A percentile compares a stretch with the other conserved stretches of the same genome.
Evolutionary conservation across 2,329 filamentous ascomycete genomes (phyloP).

Genomic region (Colletotrichum siamense): DNA sequence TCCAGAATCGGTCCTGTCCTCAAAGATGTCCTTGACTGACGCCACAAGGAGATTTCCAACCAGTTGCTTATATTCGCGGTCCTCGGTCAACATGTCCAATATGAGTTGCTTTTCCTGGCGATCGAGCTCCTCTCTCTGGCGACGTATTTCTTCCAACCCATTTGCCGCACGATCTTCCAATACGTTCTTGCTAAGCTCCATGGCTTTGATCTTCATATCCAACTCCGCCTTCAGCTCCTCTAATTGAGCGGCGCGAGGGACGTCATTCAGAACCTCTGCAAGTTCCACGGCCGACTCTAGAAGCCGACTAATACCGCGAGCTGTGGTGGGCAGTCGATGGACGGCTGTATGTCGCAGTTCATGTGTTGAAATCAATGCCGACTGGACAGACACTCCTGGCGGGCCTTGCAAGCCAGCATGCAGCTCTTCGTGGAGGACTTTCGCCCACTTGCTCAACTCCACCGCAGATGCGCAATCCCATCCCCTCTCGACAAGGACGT

Average conservation of each 20-base stretch:
- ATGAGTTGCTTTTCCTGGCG: slow-evolving; percentile 34
- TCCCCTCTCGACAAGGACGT: slow-evolving; percentile 27
- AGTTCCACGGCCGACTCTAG: slow-evolving; percentile 32
- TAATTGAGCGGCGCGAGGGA: slow-evolving; percentile 29
- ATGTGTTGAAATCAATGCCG: neutral
- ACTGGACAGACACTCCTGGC: too few species aligned
- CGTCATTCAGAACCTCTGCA: slow-evolving; percentile 32
- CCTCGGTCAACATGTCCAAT: slow-evolving; percentile 30
- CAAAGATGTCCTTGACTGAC: slow-evolving; percentile 23
- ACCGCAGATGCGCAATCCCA: slow-evolving; percentile 39
- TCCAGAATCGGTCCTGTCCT: neutral
- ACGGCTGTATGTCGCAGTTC: slow-evolving; percentile 36
- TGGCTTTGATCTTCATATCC: slow-evolving; percentile 32
- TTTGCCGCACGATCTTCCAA: slow-evolving; percentile 30
- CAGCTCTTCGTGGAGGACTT: slow-evolving; percentile 26
- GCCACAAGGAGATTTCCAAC: slow-evolving; percentile 34
- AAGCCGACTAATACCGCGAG: slow-evolving; percentile 30
- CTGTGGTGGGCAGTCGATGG: slow-evolving; percentile 32
- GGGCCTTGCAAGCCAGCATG: too few species aligned
- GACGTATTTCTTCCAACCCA: slow-evolving; percentile 35
- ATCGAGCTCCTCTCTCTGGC: slow-evolving; percentile 39
- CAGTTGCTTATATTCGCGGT: slow-evolving; percentile 32
- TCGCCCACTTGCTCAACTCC: slow-evolving; percentile 41
- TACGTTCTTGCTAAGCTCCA: slow-evolving; percentile 37
- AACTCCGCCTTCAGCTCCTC: slow-evolving; percentile 32